phyloP scores from a whole-genome alignment of 805 yeast species.

The Suhomyces pyralidae region DNA sequence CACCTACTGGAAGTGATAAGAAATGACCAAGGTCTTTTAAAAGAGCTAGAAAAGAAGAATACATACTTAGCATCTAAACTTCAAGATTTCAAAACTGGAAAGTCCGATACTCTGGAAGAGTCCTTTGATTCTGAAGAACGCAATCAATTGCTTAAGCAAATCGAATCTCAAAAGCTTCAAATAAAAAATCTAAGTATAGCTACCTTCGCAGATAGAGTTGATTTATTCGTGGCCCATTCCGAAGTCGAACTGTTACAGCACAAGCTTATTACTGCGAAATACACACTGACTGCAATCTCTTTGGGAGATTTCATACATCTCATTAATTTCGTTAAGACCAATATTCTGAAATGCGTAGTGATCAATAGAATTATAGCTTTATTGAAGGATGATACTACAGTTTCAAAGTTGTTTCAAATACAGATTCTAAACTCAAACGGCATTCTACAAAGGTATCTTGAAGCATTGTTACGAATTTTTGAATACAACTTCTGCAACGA shows the following conservation, averaged over 20 bases:
- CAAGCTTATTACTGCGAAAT: not conserved
- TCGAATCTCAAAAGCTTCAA: constrained; percentile 16
- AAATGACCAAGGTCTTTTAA: constrained; percentile 14
- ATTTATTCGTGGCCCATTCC: constrained; percentile 11
- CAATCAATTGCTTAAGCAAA: constrained; percentile 2
- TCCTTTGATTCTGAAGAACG: not conserved
- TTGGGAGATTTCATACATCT: not conserved
- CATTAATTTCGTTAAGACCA: not conserved
- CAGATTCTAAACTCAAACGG: not conserved
- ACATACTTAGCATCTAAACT: constrained; percentile 18
- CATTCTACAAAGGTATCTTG: not conserved
- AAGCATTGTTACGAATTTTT: not conserved
- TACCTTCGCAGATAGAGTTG: constrained; percentile 9
- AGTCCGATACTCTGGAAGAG: not conserved
- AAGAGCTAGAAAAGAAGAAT: constrained; percentile 18
- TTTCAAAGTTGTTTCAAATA: not conserved
- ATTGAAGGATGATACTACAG: not conserved
- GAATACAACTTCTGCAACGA: not conserved
- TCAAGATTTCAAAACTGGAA: constrained; percentile 14
- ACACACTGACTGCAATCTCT: not conserved
- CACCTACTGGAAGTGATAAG: constrained; percentile 15
- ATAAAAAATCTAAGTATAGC: constrained; percentile 10
- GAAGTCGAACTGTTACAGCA: constrained; percentile 8
- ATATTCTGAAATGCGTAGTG: not conserved
- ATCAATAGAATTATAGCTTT: not conserved